These are phyloP conservation scores for Starmerella davenportii DNA, from an alignment of 805 yeast genomes.

Conservation along the genomic window DNA sequence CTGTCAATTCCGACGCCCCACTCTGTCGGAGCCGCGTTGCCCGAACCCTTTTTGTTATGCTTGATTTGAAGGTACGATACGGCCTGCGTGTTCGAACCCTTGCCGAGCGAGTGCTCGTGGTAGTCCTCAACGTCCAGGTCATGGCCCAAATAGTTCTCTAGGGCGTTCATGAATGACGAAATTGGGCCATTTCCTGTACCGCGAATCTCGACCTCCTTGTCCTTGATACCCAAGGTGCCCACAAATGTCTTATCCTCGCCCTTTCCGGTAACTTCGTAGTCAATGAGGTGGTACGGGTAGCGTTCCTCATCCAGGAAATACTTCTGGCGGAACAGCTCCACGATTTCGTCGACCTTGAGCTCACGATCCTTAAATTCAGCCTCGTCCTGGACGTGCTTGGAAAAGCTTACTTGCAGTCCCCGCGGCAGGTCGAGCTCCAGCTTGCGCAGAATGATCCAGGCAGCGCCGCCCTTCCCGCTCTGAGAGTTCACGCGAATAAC, in stretches of 20 bases:
- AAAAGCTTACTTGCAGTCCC: constrained; percentile 59
- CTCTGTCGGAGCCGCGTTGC: constrained; percentile 21
- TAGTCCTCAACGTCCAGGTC: constrained; percentile 47
- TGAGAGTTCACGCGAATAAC: constrained; percentile 77
- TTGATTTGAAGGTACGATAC: constrained; percentile 56
- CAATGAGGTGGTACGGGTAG: constrained; percentile 28
- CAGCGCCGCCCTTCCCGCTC: constrained; percentile 78
- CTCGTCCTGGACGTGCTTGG: constrained; percentile 46
- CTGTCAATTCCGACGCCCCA: constrained; percentile 94
- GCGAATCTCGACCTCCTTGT: constrained; percentile 24
- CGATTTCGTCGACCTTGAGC: constrained; percentile 44
- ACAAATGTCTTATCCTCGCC: constrained; percentile 19
- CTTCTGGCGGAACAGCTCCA: constrained; percentile 43
- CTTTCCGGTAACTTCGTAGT: constrained; percentile 34
- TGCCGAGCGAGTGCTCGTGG: constrained; percentile 66
- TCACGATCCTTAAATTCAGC: constrained; percentile 63
- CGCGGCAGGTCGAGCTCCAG: constrained; percentile 69
- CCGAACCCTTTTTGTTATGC: constrained; percentile 27
- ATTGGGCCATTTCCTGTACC: constrained; percentile 75
- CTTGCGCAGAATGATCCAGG: constrained; percentile 64
- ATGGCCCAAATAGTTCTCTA: constrained; percentile 31
- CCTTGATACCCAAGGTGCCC: constrained; percentile 25
- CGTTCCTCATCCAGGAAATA: constrained; percentile 29
- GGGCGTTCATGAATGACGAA: constrained; percentile 52
- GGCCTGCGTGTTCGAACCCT: constrained; percentile 52